phyloP scores from a whole-genome alignment of 345 rosid species.

The Salix brachista region DNA sequence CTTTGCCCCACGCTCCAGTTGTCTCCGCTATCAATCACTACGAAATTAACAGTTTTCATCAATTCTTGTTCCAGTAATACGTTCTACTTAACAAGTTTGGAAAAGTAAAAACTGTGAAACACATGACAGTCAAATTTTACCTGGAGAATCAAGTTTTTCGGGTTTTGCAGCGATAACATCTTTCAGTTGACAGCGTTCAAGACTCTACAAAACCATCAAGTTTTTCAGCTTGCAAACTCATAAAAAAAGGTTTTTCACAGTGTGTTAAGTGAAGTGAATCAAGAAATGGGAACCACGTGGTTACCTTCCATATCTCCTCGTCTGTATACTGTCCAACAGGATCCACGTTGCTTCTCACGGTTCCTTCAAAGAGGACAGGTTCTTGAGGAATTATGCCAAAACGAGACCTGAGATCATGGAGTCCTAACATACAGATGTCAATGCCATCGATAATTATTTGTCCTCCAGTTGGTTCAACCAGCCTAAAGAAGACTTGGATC shows the following conservation, averaged over 20 bases:
- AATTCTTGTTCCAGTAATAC: background rate
- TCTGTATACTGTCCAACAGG: conserved; percentile 74
- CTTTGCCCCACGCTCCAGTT: conserved; percentile 99
- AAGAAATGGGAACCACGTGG: background rate
- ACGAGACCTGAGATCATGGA: conserved; percentile 89
- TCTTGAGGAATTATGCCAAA: conserved; percentile 97
- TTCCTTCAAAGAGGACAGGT: conserved; percentile 94
- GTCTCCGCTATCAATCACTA: conserved; percentile 90
- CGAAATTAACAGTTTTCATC: background rate
- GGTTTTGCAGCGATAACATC: conserved; percentile 68
- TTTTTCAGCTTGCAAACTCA: background rate
- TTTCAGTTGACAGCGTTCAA: conserved; percentile 87
- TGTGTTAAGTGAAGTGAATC: background rate
- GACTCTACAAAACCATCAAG: conserved; percentile 44
- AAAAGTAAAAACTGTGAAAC: background rate
- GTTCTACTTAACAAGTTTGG: background rate
- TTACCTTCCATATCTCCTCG: conserved; percentile 91
- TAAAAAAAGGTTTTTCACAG: background rate
- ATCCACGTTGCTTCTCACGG: conserved; percentile 87
- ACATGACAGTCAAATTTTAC: conserved; percentile 22
- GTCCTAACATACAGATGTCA: conserved; percentile 62
- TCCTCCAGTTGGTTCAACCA: conserved; percentile 87
- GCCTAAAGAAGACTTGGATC: conserved; percentile 82
- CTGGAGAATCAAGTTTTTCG: conserved; percentile 73
- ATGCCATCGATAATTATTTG: conserved; percentile 77